phyloP scores from a whole-genome alignment of 768 basidiomycete genomes.

The Lentinus tigrinus region DNA sequence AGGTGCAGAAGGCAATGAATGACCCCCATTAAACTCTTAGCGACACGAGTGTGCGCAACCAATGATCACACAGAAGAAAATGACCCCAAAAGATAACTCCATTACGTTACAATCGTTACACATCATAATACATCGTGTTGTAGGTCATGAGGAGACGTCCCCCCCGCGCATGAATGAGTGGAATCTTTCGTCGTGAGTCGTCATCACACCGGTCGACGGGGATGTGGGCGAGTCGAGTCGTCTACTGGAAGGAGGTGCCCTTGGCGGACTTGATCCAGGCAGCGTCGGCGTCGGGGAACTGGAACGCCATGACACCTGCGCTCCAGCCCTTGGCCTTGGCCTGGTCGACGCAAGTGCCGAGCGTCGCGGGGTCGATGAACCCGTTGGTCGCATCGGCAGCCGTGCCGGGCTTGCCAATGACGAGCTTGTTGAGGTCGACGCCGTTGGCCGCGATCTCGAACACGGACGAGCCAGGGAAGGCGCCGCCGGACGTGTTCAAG shows the following conservation, averaged over 20 bases:
- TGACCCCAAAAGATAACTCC: background rate
- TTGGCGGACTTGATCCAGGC: slow-evolving; percentile 15
- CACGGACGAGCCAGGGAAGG: slow-evolving; percentile 40
- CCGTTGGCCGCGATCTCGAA: slow-evolving; percentile 51
- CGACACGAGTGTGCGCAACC: background rate
- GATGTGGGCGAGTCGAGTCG: background rate
- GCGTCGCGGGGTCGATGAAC: slow-evolving; percentile 31
- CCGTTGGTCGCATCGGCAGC: slow-evolving; percentile 33
- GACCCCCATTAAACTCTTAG: slow-evolving; percentile 35
- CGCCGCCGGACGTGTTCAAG: slow-evolving; percentile 34
- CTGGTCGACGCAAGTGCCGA: slow-evolving; percentile 33
- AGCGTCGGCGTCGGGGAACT: slow-evolving; percentile 15
- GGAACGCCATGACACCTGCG: slow-evolving; percentile 38
- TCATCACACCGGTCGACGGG: background rate
- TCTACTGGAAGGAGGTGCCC: slow-evolving; percentile 7
- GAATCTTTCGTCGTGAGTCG: background rate
- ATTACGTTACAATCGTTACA: background rate
- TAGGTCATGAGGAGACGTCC: background rate
- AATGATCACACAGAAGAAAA: background rate
- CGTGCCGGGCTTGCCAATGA: slow-evolving; percentile 65
- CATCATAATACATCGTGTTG: background rate
- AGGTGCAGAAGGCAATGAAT: slow-evolving; percentile 69
- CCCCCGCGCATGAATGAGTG: background rate
- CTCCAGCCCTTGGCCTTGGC: slow-evolving; percentile 36
- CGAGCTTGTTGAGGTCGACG: slow-evolving; percentile 57